These are phyloP conservation scores for Kwoniella dendrophila DNA, from an alignment of 768 basidiomycete species.

Conservation along the genomic window DNA sequence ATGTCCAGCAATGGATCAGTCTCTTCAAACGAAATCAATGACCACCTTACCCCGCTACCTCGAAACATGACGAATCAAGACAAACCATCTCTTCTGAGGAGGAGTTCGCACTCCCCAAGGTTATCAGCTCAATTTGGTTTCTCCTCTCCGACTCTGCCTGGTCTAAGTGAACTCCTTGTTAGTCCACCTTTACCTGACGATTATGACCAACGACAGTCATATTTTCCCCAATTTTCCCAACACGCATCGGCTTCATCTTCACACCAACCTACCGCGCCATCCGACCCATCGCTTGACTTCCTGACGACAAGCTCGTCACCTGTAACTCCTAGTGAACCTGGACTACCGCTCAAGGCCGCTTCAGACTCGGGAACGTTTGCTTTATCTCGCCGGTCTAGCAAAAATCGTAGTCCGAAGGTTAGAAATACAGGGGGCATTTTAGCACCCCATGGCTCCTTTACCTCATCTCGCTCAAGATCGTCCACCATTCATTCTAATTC, in stretches of 20 bases:
- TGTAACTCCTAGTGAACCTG: not conserved
- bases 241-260: not conserved
- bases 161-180: slow-evolving; percentile 25
- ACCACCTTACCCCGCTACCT: slow-evolving; percentile 21
- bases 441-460: slow-evolving; percentile 45
- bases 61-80: slow-evolving; percentile 5
- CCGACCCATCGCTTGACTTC: not conserved
- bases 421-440: slow-evolving; percentile 24
- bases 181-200: slow-evolving; percentile 12
- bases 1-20: slow-evolving; percentile 11
- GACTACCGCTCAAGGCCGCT: slow-evolving; percentile 10
- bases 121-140: slow-evolving; percentile 1
- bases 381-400: not conserved
- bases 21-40: slow-evolving; percentile 20
- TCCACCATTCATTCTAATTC: slow-evolving; percentile 9
- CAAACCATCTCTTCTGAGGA: slow-evolving; percentile 6
- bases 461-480: slow-evolving; percentile 19
- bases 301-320: not conserved
- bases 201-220: slow-evolving; percentile 12
- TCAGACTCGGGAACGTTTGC: slow-evolving; percentile 14
- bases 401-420: slow-evolving; percentile 21
- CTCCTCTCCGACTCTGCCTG: not conserved
- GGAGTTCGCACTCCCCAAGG: not conserved
- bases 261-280: not conserved
- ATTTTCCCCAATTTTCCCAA: slow-evolving; percentile 14